Base-by-base conservation (phyloP, 345 rosid genomes). In the Melastoma malabathricum region DNA sequence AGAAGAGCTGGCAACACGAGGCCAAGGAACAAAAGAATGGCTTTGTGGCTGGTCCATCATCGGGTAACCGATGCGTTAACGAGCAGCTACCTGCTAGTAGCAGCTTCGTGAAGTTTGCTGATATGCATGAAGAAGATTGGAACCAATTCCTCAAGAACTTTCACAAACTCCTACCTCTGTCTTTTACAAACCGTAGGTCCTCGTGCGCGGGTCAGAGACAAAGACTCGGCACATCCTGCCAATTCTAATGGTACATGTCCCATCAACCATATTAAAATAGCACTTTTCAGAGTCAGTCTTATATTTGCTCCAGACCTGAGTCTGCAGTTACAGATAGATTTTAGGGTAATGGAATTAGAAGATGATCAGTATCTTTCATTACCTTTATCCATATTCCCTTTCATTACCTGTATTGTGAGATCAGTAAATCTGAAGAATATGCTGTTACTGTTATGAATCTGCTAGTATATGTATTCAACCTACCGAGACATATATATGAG, bases 171-270 rank as follows among this genome's bases (percentile, higher is more conserved):
- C 72, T 79, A 20, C 20, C 15, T 56, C 71, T 67, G 8, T 68
- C 73, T 51, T 72, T 82, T 20, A 47, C 50, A 17, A 61, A 54
- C 50, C 74, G 55, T 43, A 71, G 63, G 53, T 57, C 65, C 10
- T 65, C 25, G 9, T 58, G 55, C 41, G 48, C 56, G 1, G 69
- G 74, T 29, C 82, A 61, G 56, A 77, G 75, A 63, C 84, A 71
- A 59, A 76, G 89, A 68, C 75, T 79, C 15, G 83, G 86, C 59
- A 70, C 86, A 38, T 82, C 81, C 2, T 79, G 90, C 79, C 74
- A 58, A 48, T 82, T 79, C 56, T 82, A 27, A 43, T 18, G 44
- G 19, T 34, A 34, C 41, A 12, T 34, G 12, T 9, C 41, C 41
- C 12, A 34, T 6, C 41, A 9, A 34, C 41, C 12, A 2, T 34